Conservation (phyloP, 257 asterid genomes). For the Ligustrum vulgare region DNA sequence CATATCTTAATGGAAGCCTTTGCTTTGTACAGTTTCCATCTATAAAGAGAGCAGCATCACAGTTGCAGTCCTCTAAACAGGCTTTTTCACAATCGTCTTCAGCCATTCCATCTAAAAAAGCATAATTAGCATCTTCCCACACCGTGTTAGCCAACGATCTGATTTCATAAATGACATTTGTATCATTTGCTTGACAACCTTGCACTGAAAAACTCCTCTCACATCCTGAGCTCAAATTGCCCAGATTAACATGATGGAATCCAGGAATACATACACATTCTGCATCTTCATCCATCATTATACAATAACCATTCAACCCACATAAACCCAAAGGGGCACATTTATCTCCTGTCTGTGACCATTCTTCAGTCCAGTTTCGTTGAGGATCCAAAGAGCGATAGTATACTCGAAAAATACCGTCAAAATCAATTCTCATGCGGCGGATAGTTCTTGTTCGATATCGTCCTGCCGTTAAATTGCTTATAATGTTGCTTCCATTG, state of each 20-base stretch:
- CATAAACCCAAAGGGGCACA: constrained; percentile 37
- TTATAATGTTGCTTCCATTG: too few relatives aligned
- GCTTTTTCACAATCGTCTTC: constrained; percentile 28
- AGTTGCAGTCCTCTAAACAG: constrained; percentile 37
- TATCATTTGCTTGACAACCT: constrained; percentile 19
- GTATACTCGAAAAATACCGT: too few relatives aligned
- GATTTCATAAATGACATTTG: not conserved
- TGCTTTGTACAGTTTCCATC: constrained; percentile 39
- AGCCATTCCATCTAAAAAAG: not conserved
- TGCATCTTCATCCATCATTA: not conserved
- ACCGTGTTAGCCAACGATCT: not conserved
- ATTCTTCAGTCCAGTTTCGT: too few relatives aligned
- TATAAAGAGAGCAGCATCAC: constrained; percentile 43
- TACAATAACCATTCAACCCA: constrained; percentile 31
- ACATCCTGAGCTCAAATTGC: constrained; percentile 29
- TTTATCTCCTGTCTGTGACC: not conserved
- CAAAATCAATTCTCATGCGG: too few relatives aligned
- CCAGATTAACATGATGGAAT: constrained; percentile 17
- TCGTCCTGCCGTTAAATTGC: too few relatives aligned
- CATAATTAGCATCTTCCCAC: constrained; percentile 24
- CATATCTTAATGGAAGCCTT: constrained; percentile 50
- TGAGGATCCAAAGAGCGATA: too few relatives aligned
- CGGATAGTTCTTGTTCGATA: too few relatives aligned
- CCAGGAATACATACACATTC: constrained; percentile 33
- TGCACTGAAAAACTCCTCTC: constrained; percentile 18